phyloP scores from a whole-genome alignment of 2,329 filamentous ascomycete species.

The Ophiognomonia clavigignenti-juglandacearum region DNA sequence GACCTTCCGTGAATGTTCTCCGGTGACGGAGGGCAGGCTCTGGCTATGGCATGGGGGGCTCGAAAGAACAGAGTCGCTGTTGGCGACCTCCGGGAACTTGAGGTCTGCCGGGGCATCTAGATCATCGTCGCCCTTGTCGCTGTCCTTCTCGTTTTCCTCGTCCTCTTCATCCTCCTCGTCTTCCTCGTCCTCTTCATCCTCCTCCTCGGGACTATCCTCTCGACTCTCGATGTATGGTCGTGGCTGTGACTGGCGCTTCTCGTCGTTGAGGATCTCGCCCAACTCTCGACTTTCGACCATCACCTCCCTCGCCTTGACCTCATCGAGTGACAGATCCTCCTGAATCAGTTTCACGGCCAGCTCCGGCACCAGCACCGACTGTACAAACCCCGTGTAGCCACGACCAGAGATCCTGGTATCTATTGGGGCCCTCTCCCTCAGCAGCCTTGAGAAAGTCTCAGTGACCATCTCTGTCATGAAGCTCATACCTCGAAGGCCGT shows the following conservation, averaged over 20 bases:
- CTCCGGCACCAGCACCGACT: slow-evolving; percentile 75
- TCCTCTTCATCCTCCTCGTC: slow-evolving; percentile 10
- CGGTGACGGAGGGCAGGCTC: not conserved
- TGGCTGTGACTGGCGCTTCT: slow-evolving; percentile 45
- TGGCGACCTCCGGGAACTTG: slow-evolving; percentile 3
- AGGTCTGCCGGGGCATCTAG: slow-evolving; percentile 1
- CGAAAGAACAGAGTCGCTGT: slow-evolving; percentile 4
- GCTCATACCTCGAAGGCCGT: slow-evolving; percentile 69
- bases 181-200: slow-evolving; percentile 21
- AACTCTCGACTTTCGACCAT: slow-evolving; percentile 63
- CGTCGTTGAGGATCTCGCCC: slow-evolving; percentile 64
- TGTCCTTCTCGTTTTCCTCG: slow-evolving; percentile 19
- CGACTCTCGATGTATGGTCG: not conserved
- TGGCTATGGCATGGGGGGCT: not conserved
- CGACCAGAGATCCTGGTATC: slow-evolving; percentile 63
- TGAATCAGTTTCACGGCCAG: slow-evolving; percentile 49
- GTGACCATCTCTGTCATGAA: slow-evolving; percentile 69
- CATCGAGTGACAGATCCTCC: slow-evolving; percentile 47
- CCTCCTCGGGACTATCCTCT: slow-evolving; percentile 13
- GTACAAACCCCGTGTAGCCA: slow-evolving; percentile 64
- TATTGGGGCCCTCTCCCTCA: slow-evolving; percentile 57
- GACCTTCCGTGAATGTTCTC: not conserved
- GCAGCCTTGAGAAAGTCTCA: slow-evolving; percentile 48
- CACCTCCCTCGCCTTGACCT: slow-evolving; percentile 45
- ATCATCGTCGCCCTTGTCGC: too few species aligned